Conservation (phyloP, 2,329 filamentous ascomycete species). For the Colletotrichum coccodes region DNA sequence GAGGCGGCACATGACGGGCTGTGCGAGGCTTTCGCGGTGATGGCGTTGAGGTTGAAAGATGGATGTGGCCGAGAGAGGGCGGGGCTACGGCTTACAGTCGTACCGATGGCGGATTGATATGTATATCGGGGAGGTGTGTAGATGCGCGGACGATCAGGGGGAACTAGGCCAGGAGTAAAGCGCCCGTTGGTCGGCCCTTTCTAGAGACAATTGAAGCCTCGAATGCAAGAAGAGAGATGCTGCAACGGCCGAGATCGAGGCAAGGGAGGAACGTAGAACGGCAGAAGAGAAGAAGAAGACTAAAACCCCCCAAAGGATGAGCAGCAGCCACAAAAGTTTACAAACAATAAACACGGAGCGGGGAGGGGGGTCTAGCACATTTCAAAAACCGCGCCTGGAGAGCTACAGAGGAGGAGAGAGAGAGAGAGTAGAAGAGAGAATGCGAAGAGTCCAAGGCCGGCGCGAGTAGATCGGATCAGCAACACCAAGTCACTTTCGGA, state of each 20-base stretch:
- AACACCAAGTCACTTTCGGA: neutral
- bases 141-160: neutral
- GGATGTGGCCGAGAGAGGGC: neutral
- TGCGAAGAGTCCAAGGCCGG: neutral
- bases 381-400: neutral
- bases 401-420: neutral
- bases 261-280: neutral
- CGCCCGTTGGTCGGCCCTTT: neutral
- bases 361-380: slow-evolving; percentile 6
- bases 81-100: neutral
- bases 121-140: neutral
- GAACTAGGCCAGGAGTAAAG: neutral
- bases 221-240: neutral
- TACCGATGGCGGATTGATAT: neutral
- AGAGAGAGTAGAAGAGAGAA: neutral
- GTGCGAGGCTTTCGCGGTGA: neutral
- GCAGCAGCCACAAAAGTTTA: slow-evolving; percentile 1
- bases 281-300: neutral
- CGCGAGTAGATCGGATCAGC: neutral
- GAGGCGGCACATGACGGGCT: slow-evolving; percentile 57
- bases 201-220: neutral
- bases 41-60: neutral
- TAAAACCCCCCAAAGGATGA: neutral
- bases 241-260: neutral
- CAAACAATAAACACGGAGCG: neutral